These are phyloP conservation scores for Pogostemon cablin DNA, from an alignment of 257 asterid species.

Conservation along the genomic window DNA sequence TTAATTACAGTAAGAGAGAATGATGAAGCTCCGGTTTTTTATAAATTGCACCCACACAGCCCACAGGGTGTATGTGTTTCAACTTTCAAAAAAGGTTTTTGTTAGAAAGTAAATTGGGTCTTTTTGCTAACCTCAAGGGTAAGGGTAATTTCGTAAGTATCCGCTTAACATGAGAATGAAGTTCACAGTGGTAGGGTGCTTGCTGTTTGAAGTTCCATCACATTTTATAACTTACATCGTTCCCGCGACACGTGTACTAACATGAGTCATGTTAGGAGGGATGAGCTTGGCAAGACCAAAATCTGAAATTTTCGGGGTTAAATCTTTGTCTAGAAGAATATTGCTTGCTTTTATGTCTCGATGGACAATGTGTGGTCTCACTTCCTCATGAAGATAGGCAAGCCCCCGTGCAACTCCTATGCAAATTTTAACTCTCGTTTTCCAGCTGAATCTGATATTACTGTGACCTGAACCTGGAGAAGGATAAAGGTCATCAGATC, in stretches of 20 bases:
- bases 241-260: conserved; percentile 97
- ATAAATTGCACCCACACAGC: no score
- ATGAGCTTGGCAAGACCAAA: conserved; percentile 96
- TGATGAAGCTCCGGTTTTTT: no score
- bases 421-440: conserved; percentile 62
- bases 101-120: no score
- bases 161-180: not conserved
- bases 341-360: conserved; percentile 98
- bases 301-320: conserved; percentile 91
- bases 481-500: conserved; percentile 34
- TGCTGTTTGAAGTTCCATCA: conserved; percentile 11
- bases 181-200: not conserved
- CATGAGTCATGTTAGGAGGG: conserved; percentile 81
- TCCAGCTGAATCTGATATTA: conserved; percentile 65
- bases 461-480: conserved; percentile 55
- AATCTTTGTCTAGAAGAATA: conserved; percentile 80
- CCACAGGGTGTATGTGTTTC: no score
- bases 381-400: conserved; percentile 95
- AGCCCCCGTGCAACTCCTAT: conserved; percentile 85
- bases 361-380: conserved; percentile 82
- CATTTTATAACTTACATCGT: conserved; percentile 68
- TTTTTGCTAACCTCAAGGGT: not conserved
- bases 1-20: not conserved
- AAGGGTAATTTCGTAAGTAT: not conserved
- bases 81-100: no score